Evolutionary conservation across 768 basidiomycete genomes (phyloP), one percentile per base, ranked within the genome.

Genomic region (Termitomyces eurrhizus): DNA sequence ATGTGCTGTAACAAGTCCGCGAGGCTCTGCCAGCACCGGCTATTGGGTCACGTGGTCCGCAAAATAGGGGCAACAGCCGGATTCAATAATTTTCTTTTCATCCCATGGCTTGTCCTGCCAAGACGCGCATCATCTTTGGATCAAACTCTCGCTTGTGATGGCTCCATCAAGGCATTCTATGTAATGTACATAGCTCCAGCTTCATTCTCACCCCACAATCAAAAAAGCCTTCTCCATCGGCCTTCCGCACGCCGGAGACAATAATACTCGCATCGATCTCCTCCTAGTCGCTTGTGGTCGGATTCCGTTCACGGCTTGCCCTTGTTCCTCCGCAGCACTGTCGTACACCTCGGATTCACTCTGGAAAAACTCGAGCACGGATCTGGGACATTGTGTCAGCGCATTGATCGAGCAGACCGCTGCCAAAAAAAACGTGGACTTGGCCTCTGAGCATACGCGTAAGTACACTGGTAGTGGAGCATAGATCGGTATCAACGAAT

Each of bases 1-100:
- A 45, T 41, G 59, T 35, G 52, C 58, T 51, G 61, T 21, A 32
- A 32, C 58, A 13, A 51, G 41, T 26, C 50, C 57, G 60, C 53
- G 60, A 58, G 53, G 57, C 57, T n/a, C 26, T 37, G 50, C 35
- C 21, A 37, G 52, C 36, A 37, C 24, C 37, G 52, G 52, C 53
- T 32, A 55, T 44, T 4, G 11, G 8, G 4, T 26, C 54, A 55
- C 54, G 54, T 55, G 54, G 42, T 29, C 12, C 5, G 16, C 4
- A 11, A 42, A n/a, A 42, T 44, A 42, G 41, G 54, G 41, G 29
- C 37, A n/a, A n/a, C 16, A n/a, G 29, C 18, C 29, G n/a, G 14
- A 12, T 12, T 21, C 7, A 4, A 9, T 21, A 9, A 35, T 16
- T 12, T 50, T 50, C 32, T 33, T 50, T 26, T 29, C 32, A 4